A percentile compares a stretch with the other conserved stretches of the same genome.
These are phyloP conservation scores for Chlorella ohadii DNA, from an alignment of 139 green algal species.

Conservation along the genomic window DNA sequence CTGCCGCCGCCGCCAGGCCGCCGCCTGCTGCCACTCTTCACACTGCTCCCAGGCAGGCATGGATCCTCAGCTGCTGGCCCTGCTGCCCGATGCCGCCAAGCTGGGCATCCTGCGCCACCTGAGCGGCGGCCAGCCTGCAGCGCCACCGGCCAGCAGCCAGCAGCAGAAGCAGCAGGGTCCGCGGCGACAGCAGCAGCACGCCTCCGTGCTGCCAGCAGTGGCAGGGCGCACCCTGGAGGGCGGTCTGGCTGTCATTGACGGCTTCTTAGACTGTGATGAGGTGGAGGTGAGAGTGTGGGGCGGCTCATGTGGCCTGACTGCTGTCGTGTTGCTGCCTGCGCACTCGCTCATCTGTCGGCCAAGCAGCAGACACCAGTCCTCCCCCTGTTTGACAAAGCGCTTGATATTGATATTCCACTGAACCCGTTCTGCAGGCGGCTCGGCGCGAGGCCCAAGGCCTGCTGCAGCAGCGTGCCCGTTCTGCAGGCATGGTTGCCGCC, in stretches of 20 bases:
- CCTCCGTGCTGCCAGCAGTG: not conserved
- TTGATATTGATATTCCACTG: too few relatives aligned
- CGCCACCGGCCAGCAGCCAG: not conserved
- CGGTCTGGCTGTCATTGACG: not conserved
- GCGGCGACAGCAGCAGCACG: not conserved
- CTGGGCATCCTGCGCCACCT: slow-evolving; percentile 10
- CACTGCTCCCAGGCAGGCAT: not conserved
- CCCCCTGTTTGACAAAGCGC: not conserved
- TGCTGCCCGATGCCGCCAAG: slow-evolving; percentile 29
- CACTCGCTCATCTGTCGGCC: too few relatives aligned
- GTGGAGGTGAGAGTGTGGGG: not conserved
- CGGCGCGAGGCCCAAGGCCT: not conserved
- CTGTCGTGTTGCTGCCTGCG: too few relatives aligned
- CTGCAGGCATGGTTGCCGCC: not conserved
- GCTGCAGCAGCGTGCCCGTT: not conserved
- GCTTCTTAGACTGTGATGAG: not conserved
- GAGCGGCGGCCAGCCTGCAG: not conserved
- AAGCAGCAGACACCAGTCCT: too few relatives aligned
- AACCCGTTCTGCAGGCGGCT: not conserved
- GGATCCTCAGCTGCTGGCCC: slow-evolving; percentile 8
- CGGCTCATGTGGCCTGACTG: too few relatives aligned
- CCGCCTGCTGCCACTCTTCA: not conserved
- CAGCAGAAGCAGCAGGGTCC: not conserved
- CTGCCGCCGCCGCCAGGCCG: not conserved
- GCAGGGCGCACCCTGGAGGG: not conserved